Evolutionary conservation across 495 filamentous ascomycete species (phyloP).

Genomic region (Neurospora sp.): DNA sequence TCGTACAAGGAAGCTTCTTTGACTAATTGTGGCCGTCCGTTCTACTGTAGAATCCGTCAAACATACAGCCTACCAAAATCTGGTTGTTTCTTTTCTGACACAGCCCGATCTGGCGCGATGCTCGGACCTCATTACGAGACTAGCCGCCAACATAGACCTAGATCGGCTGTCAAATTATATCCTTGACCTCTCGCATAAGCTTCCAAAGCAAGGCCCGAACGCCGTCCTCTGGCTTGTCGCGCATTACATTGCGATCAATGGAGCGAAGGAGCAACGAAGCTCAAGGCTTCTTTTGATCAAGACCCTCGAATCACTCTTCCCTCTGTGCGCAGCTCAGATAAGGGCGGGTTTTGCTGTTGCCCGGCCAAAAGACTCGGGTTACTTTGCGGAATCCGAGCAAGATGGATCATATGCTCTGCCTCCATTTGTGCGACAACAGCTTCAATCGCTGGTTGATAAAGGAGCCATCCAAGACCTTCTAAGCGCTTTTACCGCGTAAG

Average conservation of each 20-base stretch:
- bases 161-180: slow-evolving; percentile 20
- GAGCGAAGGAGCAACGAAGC: slow-evolving; percentile 22
- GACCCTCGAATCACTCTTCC: slow-evolving; percentile 17
- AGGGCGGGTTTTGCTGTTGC: slow-evolving; percentile 7
- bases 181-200: not conserved
- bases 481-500: slow-evolving; percentile 29
- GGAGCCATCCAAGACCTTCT: slow-evolving; percentile 31
- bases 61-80: slow-evolving; percentile 22
- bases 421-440: slow-evolving; percentile 20
- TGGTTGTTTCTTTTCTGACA: slow-evolving; percentile 30
- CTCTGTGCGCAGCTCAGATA: slow-evolving; percentile 15
- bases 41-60: slow-evolving; percentile 5
- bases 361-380: slow-evolving; percentile 1
- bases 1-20: not conserved
- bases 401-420: slow-evolving; percentile 10
- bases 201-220: slow-evolving; percentile 4
- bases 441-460: slow-evolving; percentile 27
- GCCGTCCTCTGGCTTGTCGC: slow-evolving; percentile 64
- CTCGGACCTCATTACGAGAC: slow-evolving; percentile 8
- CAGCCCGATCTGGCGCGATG: slow-evolving; percentile 13
- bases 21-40: not conserved
- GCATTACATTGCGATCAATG: slow-evolving; percentile 69
- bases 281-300: slow-evolving; percentile 11
- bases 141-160: slow-evolving; percentile 12
- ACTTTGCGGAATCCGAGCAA: slow-evolving; percentile 5